Conservation (phyloP, 306 rosid species). For the Chamaecrista fasciculata region DNA sequence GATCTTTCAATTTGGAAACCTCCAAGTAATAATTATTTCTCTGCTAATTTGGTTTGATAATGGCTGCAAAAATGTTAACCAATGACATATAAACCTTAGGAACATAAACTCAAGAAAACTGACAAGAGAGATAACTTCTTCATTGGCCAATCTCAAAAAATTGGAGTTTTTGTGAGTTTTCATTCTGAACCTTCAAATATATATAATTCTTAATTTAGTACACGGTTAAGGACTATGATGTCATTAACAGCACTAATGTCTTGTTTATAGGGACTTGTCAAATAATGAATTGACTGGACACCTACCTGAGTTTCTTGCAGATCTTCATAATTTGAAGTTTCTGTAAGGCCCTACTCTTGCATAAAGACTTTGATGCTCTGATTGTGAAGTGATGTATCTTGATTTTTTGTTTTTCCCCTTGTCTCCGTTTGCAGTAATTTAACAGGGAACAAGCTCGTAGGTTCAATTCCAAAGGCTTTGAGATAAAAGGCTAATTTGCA, state of each 20-base stretch:
- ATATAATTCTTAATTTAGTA: background rate
- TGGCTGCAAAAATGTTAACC: no score
- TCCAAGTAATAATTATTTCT: background rate
- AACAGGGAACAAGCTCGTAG: conserved; percentile 25
- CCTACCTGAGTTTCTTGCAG: background rate
- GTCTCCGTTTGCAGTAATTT: background rate
- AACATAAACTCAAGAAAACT: conserved; percentile 15
- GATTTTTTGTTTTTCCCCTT: background rate
- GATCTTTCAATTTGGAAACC: background rate
- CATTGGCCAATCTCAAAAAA: background rate
- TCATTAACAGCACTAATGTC: background rate
- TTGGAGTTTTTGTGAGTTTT: conserved; percentile 12
- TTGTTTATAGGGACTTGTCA: conserved; percentile 34
- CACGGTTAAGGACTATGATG: background rate
- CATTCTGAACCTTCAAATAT: background rate
- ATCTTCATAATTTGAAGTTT: background rate
- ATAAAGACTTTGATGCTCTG: background rate
- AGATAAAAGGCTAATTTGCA: conserved; percentile 1
- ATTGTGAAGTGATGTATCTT: background rate
- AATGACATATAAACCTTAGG: background rate
- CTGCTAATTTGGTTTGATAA: background rate
- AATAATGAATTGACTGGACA: background rate
- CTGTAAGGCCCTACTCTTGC: background rate
- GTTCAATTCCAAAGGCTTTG: conserved; percentile 26
- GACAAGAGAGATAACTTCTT: background rate